phyloP scores from a whole-genome alignment of 345 rosid genomes.

The Brassica juncea region DNA sequence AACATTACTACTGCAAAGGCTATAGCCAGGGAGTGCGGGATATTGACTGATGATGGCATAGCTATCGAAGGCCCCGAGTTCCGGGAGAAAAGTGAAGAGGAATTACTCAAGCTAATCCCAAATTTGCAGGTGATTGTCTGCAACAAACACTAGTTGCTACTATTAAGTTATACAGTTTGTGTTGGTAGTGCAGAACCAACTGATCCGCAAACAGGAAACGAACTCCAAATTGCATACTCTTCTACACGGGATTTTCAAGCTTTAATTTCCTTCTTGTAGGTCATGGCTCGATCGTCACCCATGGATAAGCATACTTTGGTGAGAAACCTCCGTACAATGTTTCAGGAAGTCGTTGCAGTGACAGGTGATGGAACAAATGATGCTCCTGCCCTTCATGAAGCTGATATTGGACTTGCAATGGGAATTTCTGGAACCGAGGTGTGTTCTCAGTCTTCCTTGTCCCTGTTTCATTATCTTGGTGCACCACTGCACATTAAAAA shows the following conservation, averaged over 20 bases:
- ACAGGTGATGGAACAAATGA: slow-evolving; percentile 94
- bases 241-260: neutral
- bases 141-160: neutral
- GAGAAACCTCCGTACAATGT: slow-evolving; percentile 59
- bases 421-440: slow-evolving; percentile 91
- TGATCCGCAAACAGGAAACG: slow-evolving; percentile 3
- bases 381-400: slow-evolving; percentile 90
- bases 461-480: neutral
- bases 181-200: slow-evolving; percentile 10
- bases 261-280: slow-evolving; percentile 44
- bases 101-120: slow-evolving; percentile 69
- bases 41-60: slow-evolving; percentile 61
- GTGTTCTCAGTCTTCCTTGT: slow-evolving; percentile 4
- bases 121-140: slow-evolving; percentile 69
- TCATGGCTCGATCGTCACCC: slow-evolving; percentile 90
- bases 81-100: slow-evolving; percentile 53
- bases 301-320: slow-evolving; percentile 89
- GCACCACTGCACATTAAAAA: neutral
- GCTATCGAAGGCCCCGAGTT: slow-evolving; percentile 69
- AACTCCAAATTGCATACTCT: neutral
- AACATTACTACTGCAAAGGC: slow-evolving; percentile 89
- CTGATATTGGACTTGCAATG: slow-evolving; percentile 90
- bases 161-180: neutral
- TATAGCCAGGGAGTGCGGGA: slow-evolving; percentile 87
- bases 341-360: slow-evolving; percentile 83